Evolutionary conservation across 768 basidiomycete species (phyloP), one percentile per base, ranked within the genome.

Genomic region (Chlorophyllum brunneum): DNA sequence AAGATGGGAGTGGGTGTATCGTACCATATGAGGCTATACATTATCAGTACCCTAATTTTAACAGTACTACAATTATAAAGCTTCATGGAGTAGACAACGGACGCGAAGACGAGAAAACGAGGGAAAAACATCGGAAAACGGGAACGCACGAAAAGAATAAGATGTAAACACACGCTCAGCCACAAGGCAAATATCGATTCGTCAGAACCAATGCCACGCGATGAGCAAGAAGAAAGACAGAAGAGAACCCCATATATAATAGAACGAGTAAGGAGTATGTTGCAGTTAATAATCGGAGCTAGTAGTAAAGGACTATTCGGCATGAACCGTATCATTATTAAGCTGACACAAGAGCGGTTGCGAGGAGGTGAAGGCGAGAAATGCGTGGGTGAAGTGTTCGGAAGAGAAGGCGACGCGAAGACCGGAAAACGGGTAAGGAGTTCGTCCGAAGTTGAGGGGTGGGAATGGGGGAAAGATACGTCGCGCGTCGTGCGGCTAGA

Each of bases 211-310:
- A 30, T 31, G 34, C 43, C 51, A 52, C 41, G 43, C 51, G 51
- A 43, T 26, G 38, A 52, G 27, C 34, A 30, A 36, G 11, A 48
- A 34, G 46, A 36, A 36, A n/a, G 11, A 48, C 15, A 26, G 23
- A 29, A 20, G 33, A 48, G 36, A 48, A 22, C 38, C 38, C 41
- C 9, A 43, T 52, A 41, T 36, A 43, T 44, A 52, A 44, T 52
- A 52, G 36, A 33, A 45, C 42, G 26, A 27, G 42, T 52, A 27
- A 33, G 33, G 34, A 44, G 51, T 52, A 45, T 52, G 48, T 39
- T 30, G 37, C 27, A 29, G 48, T 52, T 44, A 52, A 52, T 52
- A 52, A 38, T 52, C 51, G 51, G 51, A 52, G 36, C 51, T 52
- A 52, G 42, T 52, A 52, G 43, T 44, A 29, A 31, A 18, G 31